phyloP scores from a whole-genome alignment of 1,284 basidiomycete species.

The Cystobasidium pallidum region DNA sequence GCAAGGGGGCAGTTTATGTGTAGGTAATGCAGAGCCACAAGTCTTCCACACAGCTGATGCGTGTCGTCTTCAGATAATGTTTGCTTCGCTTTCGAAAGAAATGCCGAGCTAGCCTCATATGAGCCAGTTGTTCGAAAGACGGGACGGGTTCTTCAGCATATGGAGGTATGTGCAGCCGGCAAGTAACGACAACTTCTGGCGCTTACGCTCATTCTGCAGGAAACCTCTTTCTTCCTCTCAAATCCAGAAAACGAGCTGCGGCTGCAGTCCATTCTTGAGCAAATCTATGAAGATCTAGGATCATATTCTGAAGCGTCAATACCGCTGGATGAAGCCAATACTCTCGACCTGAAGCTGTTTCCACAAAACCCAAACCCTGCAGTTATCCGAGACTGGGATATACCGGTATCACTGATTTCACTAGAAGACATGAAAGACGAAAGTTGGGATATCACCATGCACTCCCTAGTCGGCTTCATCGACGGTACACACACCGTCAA shows the following conservation, averaged over 20 bases:
- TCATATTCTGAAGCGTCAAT: constrained; percentile 95
- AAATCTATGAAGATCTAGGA: constrained; percentile 95
- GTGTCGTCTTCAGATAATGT: constrained; percentile 22
- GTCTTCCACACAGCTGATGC: neutral
- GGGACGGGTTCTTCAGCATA: constrained; percentile 78
- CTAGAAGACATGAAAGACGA: constrained; percentile 77
- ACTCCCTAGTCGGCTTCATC: constrained; percentile 70
- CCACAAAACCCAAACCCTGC: constrained; percentile 93
- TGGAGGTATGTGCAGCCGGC: constrained; percentile 68
- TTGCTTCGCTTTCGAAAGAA: constrained; percentile 84
- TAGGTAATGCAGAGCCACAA: constrained; percentile 59
- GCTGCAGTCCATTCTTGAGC: constrained; percentile 86
- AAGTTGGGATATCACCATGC: constrained; percentile 96
- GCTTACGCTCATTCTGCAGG: constrained; percentile 60
- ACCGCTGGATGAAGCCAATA: constrained; percentile 82
- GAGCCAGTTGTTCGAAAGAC: constrained; percentile 95
- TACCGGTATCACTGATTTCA: constrained; percentile 86
- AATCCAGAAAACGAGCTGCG: constrained; percentile 69
- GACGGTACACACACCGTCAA: constrained; percentile 90
- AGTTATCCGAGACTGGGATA: constrained; percentile 88
- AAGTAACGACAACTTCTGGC: too few species aligned
- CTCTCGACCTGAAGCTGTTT: constrained; percentile 91
- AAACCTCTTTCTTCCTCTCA: constrained; percentile 87
- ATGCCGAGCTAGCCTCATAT: constrained; percentile 87
- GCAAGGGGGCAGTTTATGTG: constrained; percentile 57